These are phyloP conservation scores for Boletus edulis DNA, from an alignment of 768 basidiomycete species.

Conservation along the genomic window DNA sequence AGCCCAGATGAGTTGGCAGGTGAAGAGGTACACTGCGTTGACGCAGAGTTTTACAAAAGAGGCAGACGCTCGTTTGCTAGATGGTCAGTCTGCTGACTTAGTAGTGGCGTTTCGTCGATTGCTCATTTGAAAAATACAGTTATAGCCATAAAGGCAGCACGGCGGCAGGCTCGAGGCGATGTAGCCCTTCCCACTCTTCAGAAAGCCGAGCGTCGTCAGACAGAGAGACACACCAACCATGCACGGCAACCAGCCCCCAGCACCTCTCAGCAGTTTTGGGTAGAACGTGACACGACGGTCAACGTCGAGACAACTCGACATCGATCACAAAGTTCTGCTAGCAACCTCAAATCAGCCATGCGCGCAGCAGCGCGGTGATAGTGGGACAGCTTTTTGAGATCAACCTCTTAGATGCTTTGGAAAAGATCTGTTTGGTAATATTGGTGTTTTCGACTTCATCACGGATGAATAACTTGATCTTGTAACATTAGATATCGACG, in stretches of 20 bases:
- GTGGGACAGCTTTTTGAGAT: conserved; percentile 2
- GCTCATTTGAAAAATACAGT: conserved; percentile 20
- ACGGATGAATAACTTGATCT: conserved; percentile 13
- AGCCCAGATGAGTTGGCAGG: conserved; percentile 79
- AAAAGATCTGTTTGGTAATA: conserved; percentile 4
- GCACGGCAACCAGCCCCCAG: conserved; percentile 14
- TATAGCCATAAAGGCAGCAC: conserved; percentile 24
- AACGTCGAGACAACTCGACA: conserved; percentile 28
- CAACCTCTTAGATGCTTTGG: conserved; percentile 5
- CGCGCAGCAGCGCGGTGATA: conserved; percentile 34
- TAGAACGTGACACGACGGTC: conserved; percentile 31
- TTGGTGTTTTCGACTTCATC: not conserved
- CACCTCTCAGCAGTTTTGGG: conserved; percentile 25
- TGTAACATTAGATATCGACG: conserved; percentile 21
- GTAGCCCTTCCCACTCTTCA: conserved; percentile 19
- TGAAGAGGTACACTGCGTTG: conserved; percentile 73
- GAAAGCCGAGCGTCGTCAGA: conserved; percentile 19
- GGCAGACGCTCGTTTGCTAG: conserved; percentile 65
- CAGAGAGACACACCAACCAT: conserved; percentile 31
- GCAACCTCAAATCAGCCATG: conserved; percentile 37
- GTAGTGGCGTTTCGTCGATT: not conserved
- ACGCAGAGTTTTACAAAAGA: conserved; percentile 80
- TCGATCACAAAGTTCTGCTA: conserved; percentile 29
- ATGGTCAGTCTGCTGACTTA: conserved; percentile 42
- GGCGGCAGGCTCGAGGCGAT: conserved; percentile 13